Base-by-base conservation (phyloP, 1,139 yeast genomes). In the Geotrichum fermentans region DNA sequence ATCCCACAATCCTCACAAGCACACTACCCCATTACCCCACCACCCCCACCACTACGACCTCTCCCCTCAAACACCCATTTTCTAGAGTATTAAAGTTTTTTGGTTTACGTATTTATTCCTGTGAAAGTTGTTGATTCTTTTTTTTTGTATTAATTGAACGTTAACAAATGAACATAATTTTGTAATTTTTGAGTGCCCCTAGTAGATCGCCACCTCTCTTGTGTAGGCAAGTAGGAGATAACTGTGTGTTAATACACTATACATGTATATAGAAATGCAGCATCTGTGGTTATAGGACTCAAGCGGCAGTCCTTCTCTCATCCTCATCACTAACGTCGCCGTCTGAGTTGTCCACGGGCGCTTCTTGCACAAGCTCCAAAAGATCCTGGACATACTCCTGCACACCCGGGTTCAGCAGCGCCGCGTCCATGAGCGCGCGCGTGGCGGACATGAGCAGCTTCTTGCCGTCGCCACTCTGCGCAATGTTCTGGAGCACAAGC, bases 401-500 rank as follows among this genome's bases (percentile, higher is more conserved):
- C 5, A 62, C 50, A 1, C 55, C 45, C 4, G 56, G 55, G 53
- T 67, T 67, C 24, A 57, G 43, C 20, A 52, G 34, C 39, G 58
- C 53, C 8, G 68, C 61, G 11, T 52, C 56, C 32, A 60, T 50
- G 22, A 66, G 52, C 2, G 55, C 57, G 7, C 55, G 53, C 2
- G 58, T 52, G 13, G 49, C 43, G 4, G 64, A 61, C 40, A 54
- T 53, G 38, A 69, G 53, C 26, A 63, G 52, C 14, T 48, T 51
- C 42, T 58, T 57, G 10, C 73, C 73, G 14, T 59, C 60, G 34
- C 56, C 58, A 40, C 64, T 61, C 24, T 61, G 54, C 4, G 71
- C 70, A 18, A 70, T 56, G 52, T 71, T 71, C 43, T 66, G 68
- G 22, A 71, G 58, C 0, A 69, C 70, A 36, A 67, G 55, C 1